Conservation (phyloP, 2,329 filamentous ascomycete species). For the Hypoxylon sp. region DNA sequence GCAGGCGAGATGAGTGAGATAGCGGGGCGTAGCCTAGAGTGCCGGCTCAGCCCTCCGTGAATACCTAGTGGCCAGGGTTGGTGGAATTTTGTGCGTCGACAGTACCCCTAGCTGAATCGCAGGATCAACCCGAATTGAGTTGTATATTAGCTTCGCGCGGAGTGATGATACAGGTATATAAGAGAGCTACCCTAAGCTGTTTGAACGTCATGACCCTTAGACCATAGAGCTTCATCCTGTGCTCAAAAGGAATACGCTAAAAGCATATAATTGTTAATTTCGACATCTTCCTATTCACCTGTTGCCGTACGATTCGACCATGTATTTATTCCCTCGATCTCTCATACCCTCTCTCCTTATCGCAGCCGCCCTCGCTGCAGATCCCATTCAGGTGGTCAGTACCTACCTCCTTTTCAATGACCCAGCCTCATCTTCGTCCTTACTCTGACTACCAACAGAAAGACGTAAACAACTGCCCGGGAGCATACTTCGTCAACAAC, state of each 20-base stretch:
- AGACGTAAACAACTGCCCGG: slow-evolving; percentile 14
- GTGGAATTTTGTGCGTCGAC: neutral
- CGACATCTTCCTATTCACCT: no score
- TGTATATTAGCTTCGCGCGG: neutral
- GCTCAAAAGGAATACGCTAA: neutral
- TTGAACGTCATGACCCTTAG: neutral
- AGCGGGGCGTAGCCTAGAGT: neutral
- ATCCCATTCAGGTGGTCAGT: neutral
- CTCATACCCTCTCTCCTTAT: neutral
- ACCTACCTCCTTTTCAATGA: neutral
- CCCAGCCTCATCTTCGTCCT: neutral
- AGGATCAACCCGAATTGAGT: slow-evolving; percentile 2
- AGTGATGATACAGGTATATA: neutral
- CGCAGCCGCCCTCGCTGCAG: neutral
- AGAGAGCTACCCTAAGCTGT: neutral
- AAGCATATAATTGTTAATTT: no score
- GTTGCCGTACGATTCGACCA: neutral
- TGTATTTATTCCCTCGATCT: neutral
- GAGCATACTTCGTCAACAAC: neutral
- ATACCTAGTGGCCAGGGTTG: neutral
- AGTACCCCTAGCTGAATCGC: slow-evolving; percentile 3
- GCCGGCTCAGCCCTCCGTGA: neutral
- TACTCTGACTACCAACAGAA: neutral
- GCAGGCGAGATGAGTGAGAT: neutral
- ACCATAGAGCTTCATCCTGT: neutral